Base-by-base conservation (phyloP, 1,284 basidiomycete species). In the Heterobasidion annosum region DNA sequence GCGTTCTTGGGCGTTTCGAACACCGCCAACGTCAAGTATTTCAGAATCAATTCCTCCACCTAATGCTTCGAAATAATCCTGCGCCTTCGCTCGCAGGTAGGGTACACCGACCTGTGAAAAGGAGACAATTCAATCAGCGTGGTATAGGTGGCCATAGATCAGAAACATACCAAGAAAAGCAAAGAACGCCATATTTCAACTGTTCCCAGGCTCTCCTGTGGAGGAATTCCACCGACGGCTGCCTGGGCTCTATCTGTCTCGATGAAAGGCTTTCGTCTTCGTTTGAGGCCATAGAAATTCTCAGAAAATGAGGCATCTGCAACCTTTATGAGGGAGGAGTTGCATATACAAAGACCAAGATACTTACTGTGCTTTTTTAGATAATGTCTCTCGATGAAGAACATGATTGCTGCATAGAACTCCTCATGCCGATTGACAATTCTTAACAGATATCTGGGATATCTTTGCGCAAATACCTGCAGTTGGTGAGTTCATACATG, bases 371-470 rank as follows among this genome's bases (percentile, higher is more conserved):
- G 84, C 67, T 79, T 87, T 61, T 79, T 80, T 52, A 99, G 82
- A 68, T 98, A 97, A 71, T 98, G 87, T 32, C 85, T 75, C 71
- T 99, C 97, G 4, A 99, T 83, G 54, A 93, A 77, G 45, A 93
- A 73, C 84, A 99, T 93, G 54, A 97, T 73, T 13, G 83, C 58
- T 0, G 93, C 90, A 65, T 97, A 99, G 65, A 98, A 88, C 69
- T 98, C 96, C 68, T 99, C 97, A 74, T 98, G 96, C 43, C 83
- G 76, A 69, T 99, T 98, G 12, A 98, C 92, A 52, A 99, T 75
- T 15, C 88, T 83, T 40, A 99, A 72, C 37, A 99, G 79, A 68
- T 98, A 95, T 53, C 97, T 82, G 6, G 97, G 97, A 68, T 98
- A 90, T 55, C 88, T 81, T 74, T 98, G 95, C 1, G 97, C 94